Evolutionary conservation across 2,329 filamentous ascomycete genomes (phyloP).

Genomic region (Cryphonectria radicalis): DNA sequence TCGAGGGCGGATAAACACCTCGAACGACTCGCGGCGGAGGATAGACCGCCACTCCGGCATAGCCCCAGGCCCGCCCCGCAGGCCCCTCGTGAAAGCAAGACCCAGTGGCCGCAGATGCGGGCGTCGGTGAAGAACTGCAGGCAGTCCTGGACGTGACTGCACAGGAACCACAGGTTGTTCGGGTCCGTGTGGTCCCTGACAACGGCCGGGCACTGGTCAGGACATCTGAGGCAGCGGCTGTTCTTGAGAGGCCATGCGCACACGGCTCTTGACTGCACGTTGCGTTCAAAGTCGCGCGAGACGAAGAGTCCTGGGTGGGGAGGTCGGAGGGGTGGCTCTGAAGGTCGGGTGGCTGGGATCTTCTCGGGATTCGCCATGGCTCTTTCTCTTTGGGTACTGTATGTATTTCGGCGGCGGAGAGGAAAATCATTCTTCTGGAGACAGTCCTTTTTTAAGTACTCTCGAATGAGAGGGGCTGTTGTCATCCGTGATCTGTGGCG

Average conservation of each 20-base stretch:
- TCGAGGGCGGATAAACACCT: background rate
- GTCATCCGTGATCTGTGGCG: background rate
- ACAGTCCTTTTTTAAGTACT: background rate
- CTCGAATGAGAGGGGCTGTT: background rate
- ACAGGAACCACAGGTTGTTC: background rate
- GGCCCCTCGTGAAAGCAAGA: background rate
- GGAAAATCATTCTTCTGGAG: background rate
- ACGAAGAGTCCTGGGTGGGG: background rate
- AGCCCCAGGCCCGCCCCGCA: too few species aligned
- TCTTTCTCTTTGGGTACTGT: background rate
- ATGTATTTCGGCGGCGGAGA: background rate
- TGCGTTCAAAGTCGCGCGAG: background rate
- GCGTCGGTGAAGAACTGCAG: background rate
- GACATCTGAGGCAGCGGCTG: background rate
- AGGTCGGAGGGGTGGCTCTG: background rate
- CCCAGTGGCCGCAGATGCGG: background rate
- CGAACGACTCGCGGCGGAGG: background rate
- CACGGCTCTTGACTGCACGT: background rate
- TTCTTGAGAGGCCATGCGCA: background rate
- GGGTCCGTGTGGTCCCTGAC: background rate
- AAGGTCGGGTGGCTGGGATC: background rate
- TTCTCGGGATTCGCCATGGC: background rate
- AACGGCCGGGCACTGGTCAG: background rate
- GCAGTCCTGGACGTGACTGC: background rate
- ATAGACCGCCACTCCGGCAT: background rate